Conservation (phyloP, 1,139 yeast species). For the Blastobotrys malaysiensis region DNA sequence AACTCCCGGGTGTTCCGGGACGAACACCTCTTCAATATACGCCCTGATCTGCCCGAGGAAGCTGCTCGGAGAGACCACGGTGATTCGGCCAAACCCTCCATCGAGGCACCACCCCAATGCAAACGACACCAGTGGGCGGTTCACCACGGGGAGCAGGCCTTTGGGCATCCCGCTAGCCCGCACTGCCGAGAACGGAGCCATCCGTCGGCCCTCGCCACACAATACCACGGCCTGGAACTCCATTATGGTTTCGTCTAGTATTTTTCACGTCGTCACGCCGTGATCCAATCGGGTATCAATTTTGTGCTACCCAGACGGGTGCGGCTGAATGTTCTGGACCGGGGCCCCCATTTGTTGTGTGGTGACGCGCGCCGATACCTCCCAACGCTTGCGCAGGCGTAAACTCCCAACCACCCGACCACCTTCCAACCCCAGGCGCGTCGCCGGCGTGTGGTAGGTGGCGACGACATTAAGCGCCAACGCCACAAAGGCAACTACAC, state of each 20-base stretch:
- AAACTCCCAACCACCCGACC: neutral
- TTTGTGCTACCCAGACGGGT: neutral
- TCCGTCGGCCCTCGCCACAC: constrained; percentile 75
- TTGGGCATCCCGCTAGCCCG: constrained; percentile 61
- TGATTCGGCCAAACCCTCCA: constrained; percentile 46
- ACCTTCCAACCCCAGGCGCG: neutral
- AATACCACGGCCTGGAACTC: constrained; percentile 87
- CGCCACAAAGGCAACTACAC: neutral
- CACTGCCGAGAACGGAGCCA: constrained; percentile 63
- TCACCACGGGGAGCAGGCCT: constrained; percentile 85
- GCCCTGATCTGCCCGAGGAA: constrained; percentile 15
- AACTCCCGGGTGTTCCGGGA: constrained; percentile 5
- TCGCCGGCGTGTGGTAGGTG: no score
- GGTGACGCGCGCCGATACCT: neutral
- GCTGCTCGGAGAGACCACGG: constrained; percentile 42
- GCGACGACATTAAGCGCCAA: neutral
- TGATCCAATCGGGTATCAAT: neutral
- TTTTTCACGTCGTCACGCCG: no score
- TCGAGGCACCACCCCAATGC: constrained; percentile 90
- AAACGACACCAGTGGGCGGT: constrained; percentile 82
- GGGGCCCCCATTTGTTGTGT: neutral
- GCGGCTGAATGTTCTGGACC: no score
- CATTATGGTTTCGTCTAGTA: constrained; percentile 48
- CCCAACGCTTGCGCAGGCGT: neutral
- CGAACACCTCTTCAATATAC: constrained; percentile 17